phyloP scores from a whole-genome alignment of 768 basidiomycete genomes.

The Phaeotremella fagi region DNA sequence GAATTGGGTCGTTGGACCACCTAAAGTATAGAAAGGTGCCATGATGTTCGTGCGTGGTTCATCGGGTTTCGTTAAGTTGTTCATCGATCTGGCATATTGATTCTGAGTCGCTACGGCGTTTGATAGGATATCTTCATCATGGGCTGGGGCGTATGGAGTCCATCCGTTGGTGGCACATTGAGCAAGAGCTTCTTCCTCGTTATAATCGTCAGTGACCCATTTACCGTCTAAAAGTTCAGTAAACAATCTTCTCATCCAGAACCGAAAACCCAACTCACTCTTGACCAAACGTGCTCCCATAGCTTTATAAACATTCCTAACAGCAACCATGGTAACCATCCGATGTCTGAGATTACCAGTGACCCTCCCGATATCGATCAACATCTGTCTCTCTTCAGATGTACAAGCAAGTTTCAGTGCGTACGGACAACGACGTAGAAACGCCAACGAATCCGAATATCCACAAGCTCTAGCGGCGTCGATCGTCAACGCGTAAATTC shows the following conservation, averaged over 20 bases:
- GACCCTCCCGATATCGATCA: constrained; percentile 82
- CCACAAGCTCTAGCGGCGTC: constrained; percentile 95
- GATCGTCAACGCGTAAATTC: constrained; percentile 91
- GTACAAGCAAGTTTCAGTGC: constrained; percentile 87
- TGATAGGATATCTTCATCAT: constrained; percentile 52
- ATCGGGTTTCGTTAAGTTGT: constrained; percentile 47
- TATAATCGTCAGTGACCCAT: constrained; percentile 94
- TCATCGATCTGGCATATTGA: constrained; percentile 49
- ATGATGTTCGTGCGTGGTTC: constrained; percentile 18
- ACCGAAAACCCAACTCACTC: constrained; percentile 54
- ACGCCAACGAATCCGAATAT: constrained; percentile 95
- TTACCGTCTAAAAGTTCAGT: constrained; percentile 68
- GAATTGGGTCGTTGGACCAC: constrained; percentile 89
- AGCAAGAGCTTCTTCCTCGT: constrained; percentile 73
- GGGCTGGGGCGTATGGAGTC: constrained; percentile 67
- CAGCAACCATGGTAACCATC: constrained; percentile 88
- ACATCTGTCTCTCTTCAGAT: constrained; percentile 83
- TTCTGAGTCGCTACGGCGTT: constrained; percentile 62
- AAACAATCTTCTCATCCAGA: background rate
- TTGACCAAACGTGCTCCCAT: constrained; percentile 87
- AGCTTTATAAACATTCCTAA: constrained; percentile 86
- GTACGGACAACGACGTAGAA: constrained; percentile 85
- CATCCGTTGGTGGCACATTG: constrained; percentile 77
- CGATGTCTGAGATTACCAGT: constrained; percentile 82
- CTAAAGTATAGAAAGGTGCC: constrained; percentile 77